These are phyloP conservation scores for Globisporangium rhizosaccharum DNA, from an alignment of 352 stramenopile species.

Conservation along the genomic window DNA sequence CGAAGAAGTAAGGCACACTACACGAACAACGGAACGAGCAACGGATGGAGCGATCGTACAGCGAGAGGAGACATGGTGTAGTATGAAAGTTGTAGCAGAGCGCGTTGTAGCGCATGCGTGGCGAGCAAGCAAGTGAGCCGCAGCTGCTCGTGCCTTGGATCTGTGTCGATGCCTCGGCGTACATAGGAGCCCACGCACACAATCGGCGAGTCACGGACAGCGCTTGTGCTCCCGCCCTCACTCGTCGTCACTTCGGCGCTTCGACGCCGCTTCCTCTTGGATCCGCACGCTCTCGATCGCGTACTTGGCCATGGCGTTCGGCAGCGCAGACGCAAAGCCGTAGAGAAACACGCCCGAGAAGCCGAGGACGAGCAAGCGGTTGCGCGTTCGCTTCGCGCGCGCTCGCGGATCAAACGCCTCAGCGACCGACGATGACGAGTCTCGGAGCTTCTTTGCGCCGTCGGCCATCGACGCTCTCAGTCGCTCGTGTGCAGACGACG, in stretches of 20 bases:
- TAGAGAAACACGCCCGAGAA: constrained; percentile 69
- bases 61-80: no score
- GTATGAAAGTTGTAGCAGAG: no score
- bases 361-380: constrained; percentile 52
- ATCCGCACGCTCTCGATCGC: constrained; percentile 53
- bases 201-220: no score
- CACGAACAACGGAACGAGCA: no score
- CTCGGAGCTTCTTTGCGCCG: constrained; percentile 40
- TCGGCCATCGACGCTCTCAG: constrained; percentile 14
- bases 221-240: background rate
- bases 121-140: no score
- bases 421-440: constrained; percentile 43
- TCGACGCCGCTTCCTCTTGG: constrained; percentile 22
- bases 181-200: no score
- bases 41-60: no score
- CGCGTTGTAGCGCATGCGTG: background rate
- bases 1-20: constrained; percentile 11
- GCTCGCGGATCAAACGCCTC: constrained; percentile 47
- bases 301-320: constrained; percentile 66
- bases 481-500: constrained; percentile 26
- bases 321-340: constrained; percentile 58
- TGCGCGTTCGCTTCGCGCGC: constrained; percentile 33
- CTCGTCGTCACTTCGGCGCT: constrained; percentile 1
- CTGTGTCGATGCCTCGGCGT: no score
- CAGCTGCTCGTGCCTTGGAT: no score